These are phyloP conservation scores for Vitis hybrid DNA, from an alignment of 177 flowering plant genomes.

Conservation along the genomic window DNA sequence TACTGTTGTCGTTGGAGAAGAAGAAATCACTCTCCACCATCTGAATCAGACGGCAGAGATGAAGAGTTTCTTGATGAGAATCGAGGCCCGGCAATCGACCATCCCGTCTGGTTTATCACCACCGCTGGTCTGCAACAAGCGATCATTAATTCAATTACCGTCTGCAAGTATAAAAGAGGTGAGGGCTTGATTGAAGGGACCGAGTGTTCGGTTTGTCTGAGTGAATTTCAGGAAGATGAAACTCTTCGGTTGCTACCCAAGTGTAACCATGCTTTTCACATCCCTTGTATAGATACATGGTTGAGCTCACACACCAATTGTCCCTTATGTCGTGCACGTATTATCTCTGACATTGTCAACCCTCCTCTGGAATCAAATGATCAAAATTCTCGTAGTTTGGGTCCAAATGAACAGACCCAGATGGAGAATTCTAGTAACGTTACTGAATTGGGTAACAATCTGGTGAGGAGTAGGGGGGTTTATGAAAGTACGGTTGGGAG, in stretches of 20 bases:
- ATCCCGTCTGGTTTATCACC: constrained; percentile 58
- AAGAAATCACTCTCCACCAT: not conserved
- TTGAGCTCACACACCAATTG: constrained; percentile 65
- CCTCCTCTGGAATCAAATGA: constrained; percentile 6
- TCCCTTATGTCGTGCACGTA: constrained; percentile 66
- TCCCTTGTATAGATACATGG: constrained; percentile 75
- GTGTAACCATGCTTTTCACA: constrained; percentile 75
- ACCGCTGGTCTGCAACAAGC: constrained; percentile 60
- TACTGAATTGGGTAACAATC: constrained; percentile 11
- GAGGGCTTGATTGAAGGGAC: constrained; percentile 65
- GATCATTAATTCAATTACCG: constrained; percentile 47
- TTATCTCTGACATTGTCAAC: constrained; percentile 22
- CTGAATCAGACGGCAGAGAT: constrained; percentile 11
- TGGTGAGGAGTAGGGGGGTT: not conserved
- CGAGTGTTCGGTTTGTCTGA: constrained; percentile 70
- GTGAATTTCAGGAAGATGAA: constrained; percentile 63
- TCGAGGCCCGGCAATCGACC: constrained; percentile 30
- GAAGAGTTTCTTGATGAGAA: constrained; percentile 33
- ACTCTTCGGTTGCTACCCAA: constrained; percentile 68
- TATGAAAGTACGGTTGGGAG: constrained; percentile 5
- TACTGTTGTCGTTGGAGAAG: constrained; percentile 19
- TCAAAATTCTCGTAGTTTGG: constrained; percentile 12
- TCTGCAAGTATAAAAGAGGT: constrained; percentile 45
- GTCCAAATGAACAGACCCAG: constrained; percentile 12
- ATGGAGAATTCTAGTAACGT: constrained; percentile 18